Percentiles rank a stretch among this genome's conserved stretches.
phyloP scores from a whole-genome alignment of 257 asterid genomes.

The Solanum clarkiae region DNA sequence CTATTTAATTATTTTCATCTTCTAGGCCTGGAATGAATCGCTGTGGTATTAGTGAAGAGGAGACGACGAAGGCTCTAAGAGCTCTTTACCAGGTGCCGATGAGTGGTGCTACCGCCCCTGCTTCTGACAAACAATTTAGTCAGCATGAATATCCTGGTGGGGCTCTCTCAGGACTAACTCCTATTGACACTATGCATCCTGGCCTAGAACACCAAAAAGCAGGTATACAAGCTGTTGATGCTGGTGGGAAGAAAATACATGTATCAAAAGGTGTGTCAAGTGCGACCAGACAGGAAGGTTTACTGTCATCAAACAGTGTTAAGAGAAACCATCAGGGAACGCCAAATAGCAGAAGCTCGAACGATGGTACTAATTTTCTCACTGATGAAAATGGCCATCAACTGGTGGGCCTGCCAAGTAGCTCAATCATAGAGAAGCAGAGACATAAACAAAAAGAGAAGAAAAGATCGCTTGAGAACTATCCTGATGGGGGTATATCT shows the following conservation, averaged over 20 bases:
- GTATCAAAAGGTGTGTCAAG: conserved; percentile 36
- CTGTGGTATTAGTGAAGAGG: conserved; percentile 71
- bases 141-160: conserved; percentile 28
- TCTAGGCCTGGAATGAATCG: conserved; percentile 92
- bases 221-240: conserved; percentile 20
- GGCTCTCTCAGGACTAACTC: conserved; percentile 23
- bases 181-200: conserved; percentile 31
- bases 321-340: conserved; percentile 33
- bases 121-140: conserved; percentile 30
- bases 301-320: conserved; percentile 32
- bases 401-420: conserved; percentile 21
- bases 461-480: conserved; percentile 20
- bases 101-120: conserved; percentile 26
- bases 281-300: conserved; percentile 40
- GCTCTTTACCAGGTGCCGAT: conserved; percentile 64
- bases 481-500: conserved; percentile 53
- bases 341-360: conserved; percentile 30
- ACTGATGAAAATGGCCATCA: conserved; percentile 40
- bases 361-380: conserved; percentile 27
- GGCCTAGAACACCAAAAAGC: conserved; percentile 30
- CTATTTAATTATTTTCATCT: conserved; percentile 13
- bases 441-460: conserved; percentile 35
- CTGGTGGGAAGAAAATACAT: conserved; percentile 48
- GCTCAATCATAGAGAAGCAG: conserved; percentile 24
- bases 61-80: conserved; percentile 68